These are phyloP conservation scores for Pleurotus platypus DNA, from an alignment of 768 basidiomycete genomes.

Conservation along the genomic window DNA sequence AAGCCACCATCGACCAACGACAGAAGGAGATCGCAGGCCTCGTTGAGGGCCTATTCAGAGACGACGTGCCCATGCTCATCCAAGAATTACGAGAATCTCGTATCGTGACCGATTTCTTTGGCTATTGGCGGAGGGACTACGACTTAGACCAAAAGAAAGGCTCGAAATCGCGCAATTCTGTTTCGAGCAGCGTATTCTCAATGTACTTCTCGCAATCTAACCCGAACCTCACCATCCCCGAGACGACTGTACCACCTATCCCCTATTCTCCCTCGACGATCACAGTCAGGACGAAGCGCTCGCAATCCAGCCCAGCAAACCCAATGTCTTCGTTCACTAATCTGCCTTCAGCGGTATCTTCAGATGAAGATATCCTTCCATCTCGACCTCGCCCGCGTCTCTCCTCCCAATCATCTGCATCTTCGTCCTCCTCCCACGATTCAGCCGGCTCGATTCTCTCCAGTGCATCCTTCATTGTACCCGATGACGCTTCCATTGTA, in stretches of 20 bases:
- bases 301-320: conserved; percentile 7
- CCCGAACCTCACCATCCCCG: conserved; percentile 8
- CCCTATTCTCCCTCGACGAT: neutral
- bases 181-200: conserved; percentile 54
- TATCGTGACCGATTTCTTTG: conserved; percentile 73
- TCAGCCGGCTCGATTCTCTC: conserved; percentile 11
- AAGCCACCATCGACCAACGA: conserved; percentile 60
- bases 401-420: conserved; percentile 5
- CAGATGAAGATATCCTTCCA: neutral
- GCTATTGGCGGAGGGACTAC: conserved; percentile 69
- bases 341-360: conserved; percentile 2
- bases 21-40: conserved; percentile 58
- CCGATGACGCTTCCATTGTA: conserved; percentile 35
- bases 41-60: conserved; percentile 53
- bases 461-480: conserved; percentile 29
- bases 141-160: conserved; percentile 48
- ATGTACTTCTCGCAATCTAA: conserved; percentile 52
- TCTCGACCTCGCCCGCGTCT: conserved; percentile 4
- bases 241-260: neutral
- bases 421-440: conserved; percentile 25
- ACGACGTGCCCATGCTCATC: conserved; percentile 62
- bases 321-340: conserved; percentile 1
- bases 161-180: conserved; percentile 34
- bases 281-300: conserved; percentile 3
- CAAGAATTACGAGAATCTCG: conserved; percentile 58